A percentile compares a stretch with the other conserved stretches of the same genome.
Conservation (phyloP, 495 filamentous ascomycete genomes). For the Aspergillus asperescens region DNA sequence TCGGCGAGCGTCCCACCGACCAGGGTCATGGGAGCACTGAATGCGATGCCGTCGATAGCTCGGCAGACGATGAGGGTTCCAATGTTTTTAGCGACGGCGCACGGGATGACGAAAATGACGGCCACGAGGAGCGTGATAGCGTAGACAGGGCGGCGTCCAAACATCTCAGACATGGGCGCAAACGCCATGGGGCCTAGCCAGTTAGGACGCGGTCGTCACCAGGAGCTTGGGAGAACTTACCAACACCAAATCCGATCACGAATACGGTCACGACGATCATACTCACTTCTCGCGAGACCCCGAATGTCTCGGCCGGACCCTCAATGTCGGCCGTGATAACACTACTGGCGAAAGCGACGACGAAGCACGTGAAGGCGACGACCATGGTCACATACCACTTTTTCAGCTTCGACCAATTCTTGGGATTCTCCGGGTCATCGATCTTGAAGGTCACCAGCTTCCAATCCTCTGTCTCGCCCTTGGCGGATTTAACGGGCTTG, state of each 20-base stretch:
- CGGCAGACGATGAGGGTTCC: constrained; percentile 67
- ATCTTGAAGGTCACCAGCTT: constrained; percentile 69
- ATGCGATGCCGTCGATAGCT: constrained; percentile 72
- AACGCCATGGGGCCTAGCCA: constrained; percentile 66
- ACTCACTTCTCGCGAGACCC: constrained; percentile 60
- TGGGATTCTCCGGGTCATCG: constrained; percentile 55
- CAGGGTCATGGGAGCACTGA: constrained; percentile 77
- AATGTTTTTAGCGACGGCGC: constrained; percentile 69
- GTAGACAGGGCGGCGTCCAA: constrained; percentile 66
- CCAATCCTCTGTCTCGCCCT: constrained; percentile 52
- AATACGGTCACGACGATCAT: constrained; percentile 66
- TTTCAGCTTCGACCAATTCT: constrained; percentile 51
- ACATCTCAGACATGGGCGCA: constrained; percentile 68
- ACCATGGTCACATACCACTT: constrained; percentile 67
- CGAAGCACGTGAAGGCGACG: constrained; percentile 58
- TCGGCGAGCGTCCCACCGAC: constrained; percentile 79
- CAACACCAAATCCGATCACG: constrained; percentile 74
- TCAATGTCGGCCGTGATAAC: constrained; percentile 62
- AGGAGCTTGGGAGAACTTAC: constrained; percentile 31
- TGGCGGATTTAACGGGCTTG: constrained; percentile 47
- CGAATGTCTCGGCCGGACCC: constrained; percentile 54
- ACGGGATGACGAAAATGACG: constrained; percentile 72
- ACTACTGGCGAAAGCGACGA: constrained; percentile 58
- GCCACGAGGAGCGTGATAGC: constrained; percentile 50
- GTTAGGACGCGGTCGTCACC: too few species aligned